Evolutionary conservation across 2,329 filamentous ascomycete species (phyloP), one percentile per base, ranked within the genome.

Genomic region (Lasiodiplodia citricola): DNA sequence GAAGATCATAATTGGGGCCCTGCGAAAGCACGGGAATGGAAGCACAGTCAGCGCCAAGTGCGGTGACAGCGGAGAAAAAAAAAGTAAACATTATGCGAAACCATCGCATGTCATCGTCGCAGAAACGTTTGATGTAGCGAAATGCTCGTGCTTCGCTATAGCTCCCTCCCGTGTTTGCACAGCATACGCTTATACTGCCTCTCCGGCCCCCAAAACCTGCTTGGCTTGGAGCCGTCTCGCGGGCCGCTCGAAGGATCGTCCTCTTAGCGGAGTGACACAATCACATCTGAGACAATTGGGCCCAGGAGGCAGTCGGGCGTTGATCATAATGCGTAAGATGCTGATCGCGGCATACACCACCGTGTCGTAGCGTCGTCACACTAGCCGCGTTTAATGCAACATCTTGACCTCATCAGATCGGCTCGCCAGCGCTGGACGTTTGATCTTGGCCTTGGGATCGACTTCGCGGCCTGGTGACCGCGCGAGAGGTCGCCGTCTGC

Each of bases 11-110:
- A 64, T 52, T 52, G 60, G 60, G 47, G 25, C 54, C 60, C 37
- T 62, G 57, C n/a, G 28, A 23, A 23, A 35, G 18, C 21, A 16
- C 18, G 35, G 31, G n/a, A 57, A 41, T 25, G 37, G 35, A 21
- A 38, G 60, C 60, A 52, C 60, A 64, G 60, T 64, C 60, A 64
- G 60, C 60, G 60, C 60, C 60, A 64, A 64, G 60, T 6, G 25
- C 44, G 21, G 38, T 23, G 44, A 52, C 21, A 31, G 14, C 41
- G 31, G 44, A n/a, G 60, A 31, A 64, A 64, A 64, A 64, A 64
- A 64, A 64, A 64, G 60, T 35, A 64, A 64, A 52, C 51, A 52
- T 35, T 35, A 35, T 35, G 31, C 25, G 60, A 47, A 16, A 25
- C 37, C 44, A 35, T 54, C 44, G 18, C 37, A 28, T 11, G 41